phyloP scores from a whole-genome alignment of 495 filamentous ascomycete genomes.

The Bacidia gigantensis region DNA sequence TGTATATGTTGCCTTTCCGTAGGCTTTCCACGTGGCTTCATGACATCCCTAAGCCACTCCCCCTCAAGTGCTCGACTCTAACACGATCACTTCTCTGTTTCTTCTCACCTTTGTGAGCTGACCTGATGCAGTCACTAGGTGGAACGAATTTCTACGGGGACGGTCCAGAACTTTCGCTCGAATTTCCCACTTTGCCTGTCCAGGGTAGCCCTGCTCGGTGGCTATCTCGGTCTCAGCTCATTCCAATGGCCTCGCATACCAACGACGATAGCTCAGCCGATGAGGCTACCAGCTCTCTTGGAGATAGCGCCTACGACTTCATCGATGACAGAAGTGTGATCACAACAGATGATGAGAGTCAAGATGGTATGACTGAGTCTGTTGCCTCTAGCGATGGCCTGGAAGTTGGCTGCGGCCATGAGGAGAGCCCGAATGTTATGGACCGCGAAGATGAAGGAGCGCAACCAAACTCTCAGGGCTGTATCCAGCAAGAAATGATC shows the following conservation, averaged over 20 bases:
- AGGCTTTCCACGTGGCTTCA: neutral
- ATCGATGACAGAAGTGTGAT: slow-evolving; percentile 27
- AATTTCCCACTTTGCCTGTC: slow-evolving; percentile 16
- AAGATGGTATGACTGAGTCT: slow-evolving; percentile 11
- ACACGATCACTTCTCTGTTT: neutral
- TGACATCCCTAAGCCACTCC: neutral
- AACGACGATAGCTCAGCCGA: slow-evolving; percentile 16
- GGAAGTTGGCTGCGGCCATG: neutral
- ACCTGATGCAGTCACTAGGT: slow-evolving; percentile 13
- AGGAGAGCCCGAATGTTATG: too few species aligned
- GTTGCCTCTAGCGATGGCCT: slow-evolving; percentile 12
- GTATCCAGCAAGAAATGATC: neutral
- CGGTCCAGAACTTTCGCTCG: slow-evolving; percentile 6
- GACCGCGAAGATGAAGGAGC: too few species aligned
- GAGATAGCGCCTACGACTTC: slow-evolving; percentile 45
- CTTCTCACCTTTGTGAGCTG: slow-evolving; percentile 3
- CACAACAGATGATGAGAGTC: slow-evolving; percentile 19
- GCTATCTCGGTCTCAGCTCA: slow-evolving; percentile 18
- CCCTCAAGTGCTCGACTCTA: too few species aligned
- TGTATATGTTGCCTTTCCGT: neutral
- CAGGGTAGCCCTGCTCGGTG: slow-evolving; percentile 16
- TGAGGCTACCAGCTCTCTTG: slow-evolving; percentile 26
- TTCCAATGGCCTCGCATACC: slow-evolving; percentile 15
- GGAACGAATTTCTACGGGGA: slow-evolving; percentile 1
- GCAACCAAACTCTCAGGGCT: neutral